Conservation (phyloP, 129 eudicot species). For the Tagetes erecta region DNA sequence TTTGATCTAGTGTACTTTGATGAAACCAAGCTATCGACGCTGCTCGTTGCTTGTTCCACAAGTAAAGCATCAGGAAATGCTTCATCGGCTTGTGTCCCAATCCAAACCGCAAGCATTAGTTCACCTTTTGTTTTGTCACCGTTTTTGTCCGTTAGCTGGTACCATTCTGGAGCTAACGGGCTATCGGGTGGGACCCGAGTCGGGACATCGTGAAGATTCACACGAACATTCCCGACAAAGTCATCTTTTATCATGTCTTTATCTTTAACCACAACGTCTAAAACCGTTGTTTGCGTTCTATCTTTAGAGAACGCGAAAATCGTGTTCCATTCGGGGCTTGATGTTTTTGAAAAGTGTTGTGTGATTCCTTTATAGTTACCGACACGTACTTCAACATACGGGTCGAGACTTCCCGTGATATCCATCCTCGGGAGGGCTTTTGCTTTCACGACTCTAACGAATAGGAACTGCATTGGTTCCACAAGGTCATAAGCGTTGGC, state of each 20-base stretch:
- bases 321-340: constrained; percentile 80
- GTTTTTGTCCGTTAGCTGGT: constrained; percentile 64
- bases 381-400: constrained; percentile 77
- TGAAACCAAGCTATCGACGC: constrained; percentile 45
- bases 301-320: constrained; percentile 86
- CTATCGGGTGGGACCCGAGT: constrained; percentile 92
- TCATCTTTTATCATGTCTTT: constrained; percentile 81
- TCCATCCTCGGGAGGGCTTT: constrained; percentile 74
- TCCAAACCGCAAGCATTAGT: constrained; percentile 90
- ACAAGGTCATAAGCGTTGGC: constrained; percentile 77
- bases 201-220: constrained; percentile 72
- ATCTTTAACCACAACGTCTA: constrained; percentile 76
- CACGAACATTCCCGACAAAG: constrained; percentile 63
- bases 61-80: constrained; percentile 93
- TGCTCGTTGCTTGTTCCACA: constrained; percentile 56
- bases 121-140: constrained; percentile 71
- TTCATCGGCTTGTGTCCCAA: constrained; percentile 92
- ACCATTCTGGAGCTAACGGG: constrained; percentile 94
- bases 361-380: constrained; percentile 93
- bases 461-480: constrained; percentile 80
- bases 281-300: constrained; percentile 61
- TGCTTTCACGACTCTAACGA: constrained; percentile 82
- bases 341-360: constrained; percentile 54
- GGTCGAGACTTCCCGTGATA: constrained; percentile 78
- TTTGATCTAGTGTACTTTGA: constrained; percentile 60